A percentile compares a stretch with the other conserved stretches of the same genome.
phyloP scores from a whole-genome alignment of 1,139 yeast species.

The Candida labiduridarum region DNA sequence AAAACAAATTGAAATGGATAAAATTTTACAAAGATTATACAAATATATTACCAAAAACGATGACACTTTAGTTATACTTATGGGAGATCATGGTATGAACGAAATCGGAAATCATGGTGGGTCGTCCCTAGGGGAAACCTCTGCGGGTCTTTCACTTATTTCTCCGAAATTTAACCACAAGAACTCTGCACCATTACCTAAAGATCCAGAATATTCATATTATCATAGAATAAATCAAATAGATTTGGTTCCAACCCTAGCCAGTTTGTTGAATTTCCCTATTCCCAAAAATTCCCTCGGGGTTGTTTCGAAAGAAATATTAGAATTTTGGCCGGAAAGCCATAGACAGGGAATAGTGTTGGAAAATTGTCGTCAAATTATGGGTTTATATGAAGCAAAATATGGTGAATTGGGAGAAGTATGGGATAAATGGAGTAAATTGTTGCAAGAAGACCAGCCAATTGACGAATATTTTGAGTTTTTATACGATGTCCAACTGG shows the following conservation, averaged over 20 bases:
- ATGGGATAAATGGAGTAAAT: conserved; percentile 18
- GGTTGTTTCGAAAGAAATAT: conserved; percentile 57
- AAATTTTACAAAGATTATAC: conserved; percentile 57
- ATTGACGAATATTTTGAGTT: conserved; percentile 36
- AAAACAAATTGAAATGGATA: conserved; percentile 87
- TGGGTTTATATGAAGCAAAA: conserved; percentile 33
- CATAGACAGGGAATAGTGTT: conserved; percentile 45
- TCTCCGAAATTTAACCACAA: conserved; percentile 55
- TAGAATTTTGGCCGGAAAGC: conserved; percentile 50
- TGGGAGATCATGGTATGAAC: conserved; percentile 98
- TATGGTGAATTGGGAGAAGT: conserved; percentile 18
- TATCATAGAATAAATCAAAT: conserved; percentile 67
- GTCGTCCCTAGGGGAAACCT: conserved; percentile 87
- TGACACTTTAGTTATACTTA: conserved; percentile 64
- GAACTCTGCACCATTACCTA: conserved; percentile 38
- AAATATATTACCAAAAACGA: conserved; percentile 41
- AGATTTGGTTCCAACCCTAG: conserved; percentile 85
- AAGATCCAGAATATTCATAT: conserved; percentile 50
- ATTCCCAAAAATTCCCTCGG: conserved; percentile 89
- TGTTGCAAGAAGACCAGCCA: conserved; percentile 11
- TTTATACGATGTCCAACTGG: conserved; percentile 53
- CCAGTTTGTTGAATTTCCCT: conserved; percentile 73
- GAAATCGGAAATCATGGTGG: conserved; percentile 96
- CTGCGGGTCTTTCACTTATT: conserved; percentile 73
- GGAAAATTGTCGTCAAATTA: conserved; percentile 68